Evolutionary conservation across 495 filamentous ascomycete genomes (phyloP), one percentile per base, ranked within the genome.

Genomic region (Penicillium odoratum): DNA sequence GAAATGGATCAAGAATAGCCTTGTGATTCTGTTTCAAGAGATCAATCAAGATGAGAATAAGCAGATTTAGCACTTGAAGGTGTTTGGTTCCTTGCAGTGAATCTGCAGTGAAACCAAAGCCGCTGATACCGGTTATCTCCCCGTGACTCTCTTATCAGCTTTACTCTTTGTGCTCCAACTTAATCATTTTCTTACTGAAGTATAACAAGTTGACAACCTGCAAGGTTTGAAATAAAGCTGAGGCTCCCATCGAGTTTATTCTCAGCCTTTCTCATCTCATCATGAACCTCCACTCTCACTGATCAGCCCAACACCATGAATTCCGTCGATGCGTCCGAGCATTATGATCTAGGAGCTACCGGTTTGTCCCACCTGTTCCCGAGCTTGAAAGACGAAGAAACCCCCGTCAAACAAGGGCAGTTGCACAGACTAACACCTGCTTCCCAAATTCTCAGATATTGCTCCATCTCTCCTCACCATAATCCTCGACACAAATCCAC

Each of bases 401-500:
- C 33, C 0, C 9, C 33, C 33, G 33, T 36, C 33, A 11, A 36
- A 40, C 38, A 40, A 15, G 4, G 15, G 0, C 15, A 0, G 9
- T 46, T 18, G 43, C 43, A 28, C 16, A 16, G 21, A 31, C n/a
- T 50, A 57, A n/a, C 5, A 9, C 10, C n/a, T 11, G 5, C 40
- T 15, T 7, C 16, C 7, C 25, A 13, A 43, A 60, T n/a, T 8
- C 55, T 1, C 45, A 88, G 88, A 84, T 55, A 85, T 87, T 48
- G 76, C 89, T 4, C 92, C 95, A 0, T 96, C 94, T 30, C 86
- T 98, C 42, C 84, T 96, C 51, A 89, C 90, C 57, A 86, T 98
- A 67, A 83, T 98, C 72, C 81, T 98, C 77, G 94, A 98, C 76
- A 97, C 94, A 43, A 98, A 98, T 68, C 95, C 94, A 1, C 89